Base-by-base conservation (phyloP, 2,329 filamentous ascomycete species). In the Drechslerella stenobrocha region DNA sequence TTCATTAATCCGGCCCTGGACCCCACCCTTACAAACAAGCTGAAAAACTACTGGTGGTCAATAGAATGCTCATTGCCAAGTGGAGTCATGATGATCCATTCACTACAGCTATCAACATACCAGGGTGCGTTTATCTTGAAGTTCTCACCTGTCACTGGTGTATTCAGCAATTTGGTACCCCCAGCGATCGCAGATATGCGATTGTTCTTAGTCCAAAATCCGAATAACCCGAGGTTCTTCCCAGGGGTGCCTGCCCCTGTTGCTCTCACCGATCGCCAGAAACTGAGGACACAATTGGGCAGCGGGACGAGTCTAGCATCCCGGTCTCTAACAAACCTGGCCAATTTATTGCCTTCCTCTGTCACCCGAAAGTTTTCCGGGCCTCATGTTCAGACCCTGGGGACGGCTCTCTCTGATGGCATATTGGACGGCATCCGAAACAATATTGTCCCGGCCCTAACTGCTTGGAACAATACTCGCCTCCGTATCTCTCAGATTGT, bases 31-130 rank as follows among this genome's bases (percentile, higher is more conserved):
- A 48, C 55, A 1, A 56, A 52, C 15, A 60, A 60, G 35, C 22
- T 67, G 8, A 11, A 50, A 18, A 15, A 2, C 2, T 60, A 52
- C 13, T 67, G 55, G 55, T 67, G 63, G 63, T 60, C 63, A 9
- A 46, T 67, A 11, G 63, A 67, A 35, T 67, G 55, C 42, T 40
- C 55, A 35, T 45, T 67, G 42, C 44, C 55, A 6, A 67, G 60
- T 24, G 63, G 63, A 42, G 55, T 60, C 20, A 60, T 67, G 23
- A 56, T 60, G 50, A 60, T 67, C 13, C 63, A 67, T 45, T 67
- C 63, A 37, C 55, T 67, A 13, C 26, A 56, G 40, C 56, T 15
- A n/a, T 59, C 63, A 30, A 51, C 51, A 23, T 67, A 67, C 63
- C 32, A 51, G 9, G 35, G 60, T 24, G 35, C 60, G 15, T 67